phyloP scores from a whole-genome alignment of 192 early-diverging fungal genomes.

The Coemansia sp. region DNA sequence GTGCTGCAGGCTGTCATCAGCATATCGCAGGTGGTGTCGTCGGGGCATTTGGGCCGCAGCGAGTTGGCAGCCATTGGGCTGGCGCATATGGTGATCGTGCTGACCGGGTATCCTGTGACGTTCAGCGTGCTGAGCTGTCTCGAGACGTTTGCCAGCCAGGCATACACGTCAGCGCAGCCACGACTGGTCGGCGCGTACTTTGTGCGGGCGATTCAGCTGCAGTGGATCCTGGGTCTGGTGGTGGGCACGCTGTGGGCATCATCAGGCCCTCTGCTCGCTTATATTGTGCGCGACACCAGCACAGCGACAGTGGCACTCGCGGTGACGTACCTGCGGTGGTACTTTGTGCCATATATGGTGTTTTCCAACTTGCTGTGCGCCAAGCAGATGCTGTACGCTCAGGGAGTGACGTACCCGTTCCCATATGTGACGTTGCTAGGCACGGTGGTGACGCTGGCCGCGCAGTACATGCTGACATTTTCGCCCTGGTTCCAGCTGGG shows the following conservation, averaged over 20 bases:
- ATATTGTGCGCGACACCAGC: constrained; percentile 21
- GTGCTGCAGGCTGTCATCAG: constrained; percentile 64
- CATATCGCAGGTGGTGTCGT: constrained; percentile 61
- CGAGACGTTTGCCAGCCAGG: constrained; percentile 74
- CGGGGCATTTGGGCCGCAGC: constrained; percentile 61
- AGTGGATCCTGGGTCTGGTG: constrained; percentile 37
- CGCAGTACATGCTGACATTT: constrained; percentile 46
- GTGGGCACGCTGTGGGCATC: constrained; percentile 41
- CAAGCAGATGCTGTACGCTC: constrained; percentile 42
- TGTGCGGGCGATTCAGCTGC: constrained; percentile 37
- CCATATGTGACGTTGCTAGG: constrained; percentile 46
- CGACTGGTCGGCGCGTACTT: constrained; percentile 47
- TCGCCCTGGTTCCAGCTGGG: constrained; percentile 56
- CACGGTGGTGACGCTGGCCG: constrained; percentile 20
- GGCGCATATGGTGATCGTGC: constrained; percentile 70
- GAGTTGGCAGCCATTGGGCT: constrained; percentile 70
- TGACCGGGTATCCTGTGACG: constrained; percentile 68
- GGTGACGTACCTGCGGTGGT: constrained; percentile 43
- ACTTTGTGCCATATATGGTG: constrained; percentile 45
- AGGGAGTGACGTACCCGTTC: constrained; percentile 47
- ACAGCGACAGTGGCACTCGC: constrained; percentile 13
- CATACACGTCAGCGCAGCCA: constrained; percentile 54
- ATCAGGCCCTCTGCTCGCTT: constrained; percentile 16
- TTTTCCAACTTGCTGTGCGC: constrained; percentile 30
- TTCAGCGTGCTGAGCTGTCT: constrained; percentile 72